Evolutionary conservation across 2,329 filamentous ascomycete genomes (phyloP).

Genomic region (Pseudocercospora pini-densiflorae): DNA sequence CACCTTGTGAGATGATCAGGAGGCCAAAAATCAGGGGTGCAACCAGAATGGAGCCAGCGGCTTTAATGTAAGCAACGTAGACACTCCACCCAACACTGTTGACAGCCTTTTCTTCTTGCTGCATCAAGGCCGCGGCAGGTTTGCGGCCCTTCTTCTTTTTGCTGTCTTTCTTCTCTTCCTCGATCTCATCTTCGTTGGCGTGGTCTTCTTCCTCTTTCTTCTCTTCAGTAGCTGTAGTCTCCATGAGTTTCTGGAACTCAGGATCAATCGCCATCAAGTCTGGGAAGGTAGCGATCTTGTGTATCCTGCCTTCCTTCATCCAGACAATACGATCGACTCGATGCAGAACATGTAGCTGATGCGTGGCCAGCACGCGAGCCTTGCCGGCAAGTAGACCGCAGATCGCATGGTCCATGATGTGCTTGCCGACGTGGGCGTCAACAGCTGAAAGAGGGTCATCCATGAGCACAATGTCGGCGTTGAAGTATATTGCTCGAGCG

Average conservation of each 20-base stretch:
- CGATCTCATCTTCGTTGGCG: slow-evolving; percentile 54
- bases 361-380: slow-evolving; percentile 88
- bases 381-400: slow-evolving; percentile 86
- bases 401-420: slow-evolving; percentile 93
- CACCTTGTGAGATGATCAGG: slow-evolving; percentile 74
- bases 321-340: slow-evolving; percentile 91
- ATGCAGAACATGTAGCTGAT: slow-evolving; percentile 90
- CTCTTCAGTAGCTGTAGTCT: slow-evolving; percentile 66
- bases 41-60: slow-evolving; percentile 73
- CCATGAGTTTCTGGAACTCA: slow-evolving; percentile 84
- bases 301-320: slow-evolving; percentile 85
- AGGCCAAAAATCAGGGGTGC: slow-evolving; percentile 67
- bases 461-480: slow-evolving; percentile 66
- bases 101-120: slow-evolving; percentile 71
- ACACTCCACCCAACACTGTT: slow-evolving; percentile 79
- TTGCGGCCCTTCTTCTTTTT: slow-evolving; percentile 62
- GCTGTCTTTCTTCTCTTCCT: slow-evolving; percentile 62
- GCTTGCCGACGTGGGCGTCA: slow-evolving; percentile 64
- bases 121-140: slow-evolving; percentile 67
- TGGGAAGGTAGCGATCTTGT: slow-evolving; percentile 85
- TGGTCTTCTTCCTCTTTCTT: slow-evolving; percentile 56
- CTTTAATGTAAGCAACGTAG: slow-evolving; percentile 75
- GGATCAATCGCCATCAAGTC: slow-evolving; percentile 80
- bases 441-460: slow-evolving; percentile 66
- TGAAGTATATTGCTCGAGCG: slow-evolving; percentile 73